A percentile compares a stretch with the other conserved stretches of the same genome.
Conservation (phyloP, 345 rosid species). For the Lepidium sativum region DNA sequence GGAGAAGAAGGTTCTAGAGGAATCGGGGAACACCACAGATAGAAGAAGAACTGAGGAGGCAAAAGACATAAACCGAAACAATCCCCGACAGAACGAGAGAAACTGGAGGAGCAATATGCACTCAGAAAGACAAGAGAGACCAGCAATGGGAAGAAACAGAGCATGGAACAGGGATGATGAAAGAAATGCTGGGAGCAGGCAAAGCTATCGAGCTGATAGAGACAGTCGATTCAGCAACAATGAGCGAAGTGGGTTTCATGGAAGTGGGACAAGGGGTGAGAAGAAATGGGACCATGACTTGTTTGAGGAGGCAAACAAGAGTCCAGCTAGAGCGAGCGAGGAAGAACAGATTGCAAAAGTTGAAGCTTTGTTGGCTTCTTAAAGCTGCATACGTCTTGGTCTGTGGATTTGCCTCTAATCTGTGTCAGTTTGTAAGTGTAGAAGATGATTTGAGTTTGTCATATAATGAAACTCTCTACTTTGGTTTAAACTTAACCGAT, state of each 20-base stretch:
- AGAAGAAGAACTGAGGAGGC: constrained; percentile 31
- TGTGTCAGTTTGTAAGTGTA: constrained; percentile 10
- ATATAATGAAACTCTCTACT: constrained; percentile 10
- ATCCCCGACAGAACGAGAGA: constrained; percentile 43
- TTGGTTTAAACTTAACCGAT: neutral
- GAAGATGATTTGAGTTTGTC: constrained; percentile 6
- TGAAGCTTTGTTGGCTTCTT: constrained; percentile 76
- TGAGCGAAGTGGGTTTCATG: constrained; percentile 40
- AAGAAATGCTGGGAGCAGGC: constrained; percentile 38
- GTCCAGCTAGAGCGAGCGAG: constrained; percentile 60
- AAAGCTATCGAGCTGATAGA: constrained; percentile 38
- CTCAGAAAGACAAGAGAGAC: constrained; percentile 34
- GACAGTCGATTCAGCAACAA: constrained; percentile 30
- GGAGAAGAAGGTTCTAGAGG: constrained; percentile 54
- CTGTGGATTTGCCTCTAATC: neutral
- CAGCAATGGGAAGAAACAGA: constrained; percentile 34
- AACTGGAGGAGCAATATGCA: constrained; percentile 32
- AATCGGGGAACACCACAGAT: constrained; percentile 26
- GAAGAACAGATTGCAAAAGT: constrained; percentile 90
- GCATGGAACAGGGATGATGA: constrained; percentile 45
- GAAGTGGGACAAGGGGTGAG: constrained; percentile 41
- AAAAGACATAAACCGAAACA: constrained; percentile 25
- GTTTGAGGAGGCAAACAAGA: constrained; percentile 68
- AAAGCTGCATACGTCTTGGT: constrained; percentile 2
- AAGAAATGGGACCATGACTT: constrained; percentile 97